These are phyloP conservation scores for Corchorus olitorius DNA, from an alignment of 345 rosid species.

Conservation along the genomic window DNA sequence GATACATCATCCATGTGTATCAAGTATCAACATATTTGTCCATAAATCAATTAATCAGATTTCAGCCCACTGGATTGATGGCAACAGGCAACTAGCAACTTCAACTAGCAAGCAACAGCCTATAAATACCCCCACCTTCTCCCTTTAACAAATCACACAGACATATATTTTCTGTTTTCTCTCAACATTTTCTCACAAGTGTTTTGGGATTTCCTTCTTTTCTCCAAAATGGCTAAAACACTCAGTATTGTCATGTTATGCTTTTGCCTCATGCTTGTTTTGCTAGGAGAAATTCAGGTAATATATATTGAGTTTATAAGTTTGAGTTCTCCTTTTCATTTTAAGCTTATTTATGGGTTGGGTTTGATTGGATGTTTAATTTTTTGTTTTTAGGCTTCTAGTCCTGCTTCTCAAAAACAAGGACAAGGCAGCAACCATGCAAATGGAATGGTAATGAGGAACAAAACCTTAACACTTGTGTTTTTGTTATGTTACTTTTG, in stretches of 20 bases:
- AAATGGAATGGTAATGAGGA: constrained; percentile 8
- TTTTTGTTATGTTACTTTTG: not conserved
- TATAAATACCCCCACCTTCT: constrained; percentile 2
- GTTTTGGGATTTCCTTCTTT: not conserved
- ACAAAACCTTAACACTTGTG: not conserved
- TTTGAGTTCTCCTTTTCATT: not conserved
- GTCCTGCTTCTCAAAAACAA: constrained; percentile 6
- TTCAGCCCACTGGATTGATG: not conserved
- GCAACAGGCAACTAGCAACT: not conserved
- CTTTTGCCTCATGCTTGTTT: constrained; percentile 11
- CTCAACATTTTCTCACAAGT: not conserved
- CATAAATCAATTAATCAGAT: not conserved
- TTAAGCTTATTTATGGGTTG: not conserved
- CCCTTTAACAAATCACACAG: not conserved
- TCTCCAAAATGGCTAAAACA: constrained; percentile 2
- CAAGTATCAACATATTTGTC: not conserved
- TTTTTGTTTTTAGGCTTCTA: not conserved
- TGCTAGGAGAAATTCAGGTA: constrained; percentile 12
- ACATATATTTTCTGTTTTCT: not conserved
- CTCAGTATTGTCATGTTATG: not conserved
- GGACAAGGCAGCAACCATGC: constrained; percentile 13
- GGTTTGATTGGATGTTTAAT: not conserved
- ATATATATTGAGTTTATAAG: no score
- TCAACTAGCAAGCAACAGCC: not conserved
- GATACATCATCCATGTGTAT: not conserved